Conservation (phyloP, 768 basidiomycete species). For the Collybia sordida region DNA sequence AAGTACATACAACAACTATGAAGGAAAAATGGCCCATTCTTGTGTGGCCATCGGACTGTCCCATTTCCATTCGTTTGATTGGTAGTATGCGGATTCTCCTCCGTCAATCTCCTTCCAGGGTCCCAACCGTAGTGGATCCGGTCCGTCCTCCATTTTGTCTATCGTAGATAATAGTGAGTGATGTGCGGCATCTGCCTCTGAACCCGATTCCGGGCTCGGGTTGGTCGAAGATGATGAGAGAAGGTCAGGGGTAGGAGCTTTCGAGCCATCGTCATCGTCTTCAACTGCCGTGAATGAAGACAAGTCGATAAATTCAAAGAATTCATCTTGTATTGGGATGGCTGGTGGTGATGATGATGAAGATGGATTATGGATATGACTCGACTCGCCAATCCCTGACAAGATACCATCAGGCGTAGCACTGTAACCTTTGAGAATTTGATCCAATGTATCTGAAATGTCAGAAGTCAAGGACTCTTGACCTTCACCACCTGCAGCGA, state of each 20-base stretch:
- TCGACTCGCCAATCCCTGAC: constrained; percentile 30
- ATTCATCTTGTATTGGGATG: constrained; percentile 40
- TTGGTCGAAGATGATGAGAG: constrained; percentile 71
- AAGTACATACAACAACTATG: constrained; percentile 38
- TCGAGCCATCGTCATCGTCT: constrained; percentile 60
- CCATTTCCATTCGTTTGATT: constrained; percentile 67
- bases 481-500: constrained; percentile 43
- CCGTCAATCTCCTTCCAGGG: constrained; percentile 73
- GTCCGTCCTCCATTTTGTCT: constrained; percentile 56
- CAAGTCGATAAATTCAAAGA: constrained; percentile 69
- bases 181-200: constrained; percentile 56
- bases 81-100: constrained; percentile 71
- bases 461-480: constrained; percentile 43
- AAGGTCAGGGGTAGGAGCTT: constrained; percentile 75
- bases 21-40: constrained; percentile 72
- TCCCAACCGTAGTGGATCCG: constrained; percentile 57
- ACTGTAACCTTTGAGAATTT: constrained; percentile 59
- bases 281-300: constrained; percentile 56
- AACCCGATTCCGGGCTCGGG: constrained; percentile 73
- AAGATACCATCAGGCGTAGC: constrained; percentile 41
- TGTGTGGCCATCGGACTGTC: constrained; percentile 65
- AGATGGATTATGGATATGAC: constrained; percentile 13
- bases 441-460: constrained; percentile 60
- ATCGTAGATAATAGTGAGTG: constrained; percentile 40
- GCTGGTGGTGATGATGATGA: constrained; percentile 19